A percentile compares a stretch with the other conserved stretches of the same genome.
Evolutionary conservation across 1,139 yeast genomes (phyloP).

Genomic region (Blastobotrys indianensis): DNA sequence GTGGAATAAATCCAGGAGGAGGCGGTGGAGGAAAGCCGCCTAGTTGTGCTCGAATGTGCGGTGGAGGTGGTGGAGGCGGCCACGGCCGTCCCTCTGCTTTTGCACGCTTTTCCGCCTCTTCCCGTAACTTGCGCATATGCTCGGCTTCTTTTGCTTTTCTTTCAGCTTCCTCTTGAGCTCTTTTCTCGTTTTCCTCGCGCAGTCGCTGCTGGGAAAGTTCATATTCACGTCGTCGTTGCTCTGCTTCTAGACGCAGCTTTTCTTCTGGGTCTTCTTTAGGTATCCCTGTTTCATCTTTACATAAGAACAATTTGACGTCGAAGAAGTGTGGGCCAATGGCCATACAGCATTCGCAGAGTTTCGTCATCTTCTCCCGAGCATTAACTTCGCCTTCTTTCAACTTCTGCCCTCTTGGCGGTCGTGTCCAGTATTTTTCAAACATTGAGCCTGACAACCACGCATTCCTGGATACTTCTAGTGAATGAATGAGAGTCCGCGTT

Average conservation of each 20-base stretch:
- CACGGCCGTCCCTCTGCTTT: no score
- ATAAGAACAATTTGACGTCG: slow-evolving; percentile 69
- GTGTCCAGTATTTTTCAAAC: slow-evolving; percentile 72
- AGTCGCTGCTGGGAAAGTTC: slow-evolving; percentile 5
- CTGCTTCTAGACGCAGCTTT: slow-evolving; percentile 7
- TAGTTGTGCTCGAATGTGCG: no score
- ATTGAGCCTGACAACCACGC: slow-evolving; percentile 69
- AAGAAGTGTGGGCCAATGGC: slow-evolving; percentile 79
- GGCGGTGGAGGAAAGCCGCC: no score
- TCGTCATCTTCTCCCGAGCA: slow-evolving; percentile 84
- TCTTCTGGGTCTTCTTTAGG: slow-evolving; percentile 16
- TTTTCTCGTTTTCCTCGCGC: slow-evolving; percentile 4
- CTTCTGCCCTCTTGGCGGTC: slow-evolving; percentile 52
- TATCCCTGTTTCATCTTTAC: slow-evolving; percentile 43
- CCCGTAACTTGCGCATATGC: slow-evolving; percentile 1
- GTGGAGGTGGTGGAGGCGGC: no score
- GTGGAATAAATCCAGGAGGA: no score
- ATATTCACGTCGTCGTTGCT: slow-evolving; percentile 1
- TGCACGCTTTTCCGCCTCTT: slow-evolving; percentile 1
- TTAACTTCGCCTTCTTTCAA: slow-evolving; percentile 44
- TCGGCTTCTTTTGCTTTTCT: slow-evolving; percentile 3
- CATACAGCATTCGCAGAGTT: slow-evolving; percentile 69
- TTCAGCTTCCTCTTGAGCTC: slow-evolving; percentile 6
- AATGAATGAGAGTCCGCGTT: slow-evolving; percentile 51
- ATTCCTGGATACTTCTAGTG: slow-evolving; percentile 68